Conservation (phyloP, 768 basidiomycete species). For the Hygrocybe coccinea region DNA sequence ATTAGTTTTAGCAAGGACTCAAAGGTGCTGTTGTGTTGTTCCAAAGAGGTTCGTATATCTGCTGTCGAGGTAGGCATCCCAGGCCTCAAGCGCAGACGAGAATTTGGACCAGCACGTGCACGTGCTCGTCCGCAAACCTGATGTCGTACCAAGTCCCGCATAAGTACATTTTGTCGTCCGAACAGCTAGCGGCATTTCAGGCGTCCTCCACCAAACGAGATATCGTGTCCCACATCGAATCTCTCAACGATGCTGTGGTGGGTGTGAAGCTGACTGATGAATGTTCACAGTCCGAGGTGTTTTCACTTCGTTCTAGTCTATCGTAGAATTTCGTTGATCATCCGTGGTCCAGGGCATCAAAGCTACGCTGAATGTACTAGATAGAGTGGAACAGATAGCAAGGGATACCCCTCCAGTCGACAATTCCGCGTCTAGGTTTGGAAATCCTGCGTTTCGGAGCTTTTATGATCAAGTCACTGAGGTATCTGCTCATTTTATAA, state of each 20-base stretch:
- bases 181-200: conserved; percentile 81
- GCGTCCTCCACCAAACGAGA: conserved; percentile 61
- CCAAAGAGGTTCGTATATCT: conserved; percentile 57
- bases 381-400: conserved; percentile 61
- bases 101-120: too few species aligned
- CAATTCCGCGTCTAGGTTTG: conserved; percentile 88
- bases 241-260: conserved; percentile 69
- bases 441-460: conserved; percentile 91
- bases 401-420: conserved; percentile 77
- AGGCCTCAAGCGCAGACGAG: background rate
- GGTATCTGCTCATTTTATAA: conserved; percentile 36
- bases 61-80: conserved; percentile 47
- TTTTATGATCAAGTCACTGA: conserved; percentile 82
- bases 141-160: conserved; percentile 45
- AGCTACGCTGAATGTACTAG: conserved; percentile 59
- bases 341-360: conserved; percentile 48
- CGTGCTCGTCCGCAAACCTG: background rate
- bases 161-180: conserved; percentile 71
- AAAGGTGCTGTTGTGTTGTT: conserved; percentile 82
- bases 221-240: conserved; percentile 65
- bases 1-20: conserved; percentile 80
- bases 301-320: conserved; percentile 25
- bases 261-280: conserved; percentile 71
- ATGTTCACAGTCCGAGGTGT: conserved; percentile 53
- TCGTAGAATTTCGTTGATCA: background rate